phyloP scores from a whole-genome alignment of 306 rosid species.

The Lupinus albus region DNA sequence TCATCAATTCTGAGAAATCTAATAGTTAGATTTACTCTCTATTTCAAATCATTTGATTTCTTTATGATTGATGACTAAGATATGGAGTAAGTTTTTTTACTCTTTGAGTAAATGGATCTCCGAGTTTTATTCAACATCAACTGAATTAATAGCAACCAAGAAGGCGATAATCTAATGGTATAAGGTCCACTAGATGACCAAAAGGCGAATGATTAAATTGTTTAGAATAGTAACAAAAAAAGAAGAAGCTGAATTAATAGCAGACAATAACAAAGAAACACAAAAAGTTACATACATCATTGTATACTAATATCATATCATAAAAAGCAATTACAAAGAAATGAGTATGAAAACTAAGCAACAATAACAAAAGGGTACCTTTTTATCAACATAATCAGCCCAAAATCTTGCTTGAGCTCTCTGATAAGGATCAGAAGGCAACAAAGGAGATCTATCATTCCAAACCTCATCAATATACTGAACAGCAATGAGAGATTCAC shows the following conservation, averaged over 20 bases:
- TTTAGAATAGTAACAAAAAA: too few relatives aligned
- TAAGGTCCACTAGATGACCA: too few relatives aligned
- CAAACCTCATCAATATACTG: conserved; percentile 46
- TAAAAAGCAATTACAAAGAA: not conserved
- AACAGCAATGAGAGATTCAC: conserved; percentile 39
- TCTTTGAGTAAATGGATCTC: too few relatives aligned
- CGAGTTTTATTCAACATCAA: not conserved
- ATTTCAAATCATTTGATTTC: too few relatives aligned
- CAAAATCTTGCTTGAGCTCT: conserved; percentile 44
- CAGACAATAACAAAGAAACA: not conserved
- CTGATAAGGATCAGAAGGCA: conserved; percentile 40
- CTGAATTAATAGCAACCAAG: not conserved
- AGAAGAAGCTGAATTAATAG: not conserved
- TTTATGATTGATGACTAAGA: too few relatives aligned
- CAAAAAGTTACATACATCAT: not conserved
- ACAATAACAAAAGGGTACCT: conserved; percentile 23
- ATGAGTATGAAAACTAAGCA: not conserved
- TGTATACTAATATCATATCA: not conserved
- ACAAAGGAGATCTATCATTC: conserved; percentile 18
- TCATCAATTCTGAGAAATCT: too few relatives aligned
- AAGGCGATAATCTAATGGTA: too few relatives aligned
- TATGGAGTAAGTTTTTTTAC: too few relatives aligned
- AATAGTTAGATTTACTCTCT: too few relatives aligned
- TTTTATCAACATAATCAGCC: conserved; percentile 43
- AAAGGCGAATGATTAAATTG: too few relatives aligned